Percentiles rank a stretch among this genome's conserved stretches.
Conservation (phyloP, 2,329 filamentous ascomycete genomes). For the Aureobasidium sp. region DNA sequence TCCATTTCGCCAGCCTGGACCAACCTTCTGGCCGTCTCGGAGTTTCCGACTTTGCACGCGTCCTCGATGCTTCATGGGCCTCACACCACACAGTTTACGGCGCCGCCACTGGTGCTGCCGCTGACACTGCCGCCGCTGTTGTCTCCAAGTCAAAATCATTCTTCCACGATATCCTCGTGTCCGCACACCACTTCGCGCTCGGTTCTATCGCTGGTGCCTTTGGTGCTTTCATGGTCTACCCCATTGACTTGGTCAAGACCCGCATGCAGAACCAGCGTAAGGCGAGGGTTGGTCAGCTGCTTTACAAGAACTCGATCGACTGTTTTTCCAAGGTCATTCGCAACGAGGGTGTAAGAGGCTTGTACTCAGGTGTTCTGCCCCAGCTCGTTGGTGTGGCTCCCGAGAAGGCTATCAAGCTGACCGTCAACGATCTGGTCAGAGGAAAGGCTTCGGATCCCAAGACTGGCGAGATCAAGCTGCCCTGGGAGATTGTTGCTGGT, state of each 20-base stretch:
- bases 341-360: conserved; percentile 81
- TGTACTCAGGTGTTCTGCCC: conserved; percentile 91
- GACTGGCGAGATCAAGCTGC: conserved; percentile 62
- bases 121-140: conserved; percentile 44
- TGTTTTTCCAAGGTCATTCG: conserved; percentile 88
- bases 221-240: conserved; percentile 98
- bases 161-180: conserved; percentile 62
- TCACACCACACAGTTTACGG: conserved; percentile 46
- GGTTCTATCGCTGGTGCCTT: conserved; percentile 91
- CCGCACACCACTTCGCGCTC: conserved; percentile 81
- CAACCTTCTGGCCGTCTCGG: conserved; percentile 79
- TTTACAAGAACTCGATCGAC: conserved; percentile 97
- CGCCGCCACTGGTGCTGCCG: conserved; percentile 37
- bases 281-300: conserved; percentile 69
- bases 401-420: conserved; percentile 98
- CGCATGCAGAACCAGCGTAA: conserved; percentile 95
- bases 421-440: conserved; percentile 90
- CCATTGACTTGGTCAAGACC: conserved; percentile 97
- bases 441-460: conserved; percentile 66
- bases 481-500: conserved; percentile 77
- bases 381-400: conserved; percentile 97
- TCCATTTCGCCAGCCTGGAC: conserved; percentile 94
- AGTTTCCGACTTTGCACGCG: conserved; percentile 82
- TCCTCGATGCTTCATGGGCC: conserved; percentile 82
- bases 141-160: conserved; percentile 52